phyloP scores from a whole-genome alignment of 106 monocot species.

The Vanilla planifolia region DNA sequence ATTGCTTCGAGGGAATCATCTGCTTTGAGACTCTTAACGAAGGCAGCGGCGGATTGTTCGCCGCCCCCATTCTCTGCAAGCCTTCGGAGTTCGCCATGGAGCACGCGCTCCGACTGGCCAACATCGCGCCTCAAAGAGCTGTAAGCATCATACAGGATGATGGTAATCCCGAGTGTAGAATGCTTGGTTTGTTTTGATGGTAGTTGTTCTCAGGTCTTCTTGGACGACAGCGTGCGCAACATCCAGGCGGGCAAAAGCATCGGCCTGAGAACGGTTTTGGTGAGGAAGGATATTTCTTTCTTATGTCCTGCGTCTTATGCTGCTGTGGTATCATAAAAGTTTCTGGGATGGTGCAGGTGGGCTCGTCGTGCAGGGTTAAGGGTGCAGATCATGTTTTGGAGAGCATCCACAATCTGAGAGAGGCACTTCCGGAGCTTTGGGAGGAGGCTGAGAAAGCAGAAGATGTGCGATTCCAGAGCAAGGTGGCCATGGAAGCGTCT shows the following conservation, averaged over 20 bases:
- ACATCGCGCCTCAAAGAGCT: conserved; percentile 63
- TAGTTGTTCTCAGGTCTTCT: conserved; percentile 59
- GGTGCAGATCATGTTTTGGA: conserved; percentile 65
- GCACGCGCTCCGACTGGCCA: conserved; percentile 58
- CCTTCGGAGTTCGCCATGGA: conserved; percentile 68
- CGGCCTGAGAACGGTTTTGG: conserved; percentile 83
- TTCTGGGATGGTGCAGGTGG: conserved; percentile 55
- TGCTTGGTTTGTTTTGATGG: background rate
- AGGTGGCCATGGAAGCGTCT: conserved; percentile 60
- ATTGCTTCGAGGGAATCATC: conserved; percentile 84
- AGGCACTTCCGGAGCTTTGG: conserved; percentile 79
- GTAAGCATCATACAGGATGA: conserved; percentile 20
- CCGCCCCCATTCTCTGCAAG: conserved; percentile 58
- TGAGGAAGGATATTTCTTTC: conserved; percentile 16
- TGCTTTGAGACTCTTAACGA: conserved; percentile 90
- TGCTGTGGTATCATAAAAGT: background rate
- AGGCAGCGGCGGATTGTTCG: background rate
- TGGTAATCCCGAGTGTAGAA: background rate
- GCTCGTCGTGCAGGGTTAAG: conserved; percentile 40
- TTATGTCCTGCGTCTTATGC: background rate
- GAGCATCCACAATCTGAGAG: conserved; percentile 81
- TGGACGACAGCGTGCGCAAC: conserved; percentile 86
- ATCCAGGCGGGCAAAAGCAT: conserved; percentile 63
- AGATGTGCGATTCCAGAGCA: conserved; percentile 27
- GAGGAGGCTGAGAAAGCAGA: conserved; percentile 44